Conservation (phyloP, 2,329 filamentous ascomycete species). For the Cryphonectria naterciae region DNA sequence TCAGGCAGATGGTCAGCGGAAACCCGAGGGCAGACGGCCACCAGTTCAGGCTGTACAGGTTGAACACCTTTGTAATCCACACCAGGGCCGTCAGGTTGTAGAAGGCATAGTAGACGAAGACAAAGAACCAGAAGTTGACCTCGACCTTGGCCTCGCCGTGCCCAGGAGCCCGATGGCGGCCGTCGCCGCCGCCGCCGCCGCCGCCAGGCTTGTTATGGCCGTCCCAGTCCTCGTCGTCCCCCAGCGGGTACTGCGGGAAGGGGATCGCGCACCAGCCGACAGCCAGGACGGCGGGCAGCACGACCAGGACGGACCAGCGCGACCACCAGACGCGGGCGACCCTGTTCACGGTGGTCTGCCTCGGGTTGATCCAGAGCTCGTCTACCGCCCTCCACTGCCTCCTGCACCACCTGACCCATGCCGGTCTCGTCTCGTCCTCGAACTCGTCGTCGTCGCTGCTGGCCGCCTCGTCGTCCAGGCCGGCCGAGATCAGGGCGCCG, state of each 20-base stretch:
- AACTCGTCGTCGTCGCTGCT: conserved; percentile 39
- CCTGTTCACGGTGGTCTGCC: conserved; percentile 59
- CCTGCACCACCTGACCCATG: conserved; percentile 40
- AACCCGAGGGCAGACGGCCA: conserved; percentile 57
- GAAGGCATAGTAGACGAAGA: conserved; percentile 71
- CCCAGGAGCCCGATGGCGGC: conserved; percentile 55
- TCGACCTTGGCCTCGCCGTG: conserved; percentile 67
- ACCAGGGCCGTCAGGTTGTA: conserved; percentile 70
- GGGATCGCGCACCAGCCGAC: conserved; percentile 68
- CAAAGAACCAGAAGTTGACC: conserved; percentile 74
- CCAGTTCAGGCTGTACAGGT: conserved; percentile 73
- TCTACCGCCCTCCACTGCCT: conserved; percentile 42
- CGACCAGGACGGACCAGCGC: conserved; percentile 63
- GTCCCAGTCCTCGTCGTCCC: conserved; percentile 46
- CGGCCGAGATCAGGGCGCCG: conserved; percentile 50
- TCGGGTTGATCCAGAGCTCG: conserved; percentile 65
- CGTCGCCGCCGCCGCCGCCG: conserved; percentile 12
- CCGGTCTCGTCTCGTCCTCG: conserved; percentile 36
- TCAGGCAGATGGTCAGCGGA: conserved; percentile 64
- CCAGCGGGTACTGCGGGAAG: conserved; percentile 65
- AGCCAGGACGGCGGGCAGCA: conserved; percentile 63
- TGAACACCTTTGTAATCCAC: conserved; percentile 75
- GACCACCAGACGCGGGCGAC: conserved; percentile 67
- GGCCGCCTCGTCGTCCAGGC: conserved; percentile 37
- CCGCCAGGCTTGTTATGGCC: conserved; percentile 34